Conservation (phyloP, 176 grass and related monocot species). For the Ampelocalamus luodianensis region DNA sequence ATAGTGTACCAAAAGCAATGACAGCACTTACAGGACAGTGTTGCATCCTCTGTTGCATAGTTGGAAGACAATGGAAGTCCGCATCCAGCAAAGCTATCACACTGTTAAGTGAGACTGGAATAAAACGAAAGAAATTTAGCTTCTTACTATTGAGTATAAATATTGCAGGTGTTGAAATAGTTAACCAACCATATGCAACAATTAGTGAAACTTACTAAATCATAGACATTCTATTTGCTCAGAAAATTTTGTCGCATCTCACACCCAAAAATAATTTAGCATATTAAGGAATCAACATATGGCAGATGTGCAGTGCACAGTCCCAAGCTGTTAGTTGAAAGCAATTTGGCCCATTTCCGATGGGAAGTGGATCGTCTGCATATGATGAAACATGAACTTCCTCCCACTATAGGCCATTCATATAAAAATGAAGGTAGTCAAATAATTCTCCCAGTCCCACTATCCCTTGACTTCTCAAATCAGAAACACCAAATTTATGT, state of each 20-base stretch:
- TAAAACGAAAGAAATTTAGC: slow-evolving; percentile 35
- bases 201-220: slow-evolving; percentile 28
- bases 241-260: background rate
- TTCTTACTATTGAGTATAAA: slow-evolving; percentile 26
- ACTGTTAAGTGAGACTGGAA: slow-evolving; percentile 92
- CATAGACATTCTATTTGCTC: slow-evolving; percentile 19
- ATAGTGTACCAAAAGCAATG: slow-evolving; percentile 26
- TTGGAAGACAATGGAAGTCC: slow-evolving; percentile 92
- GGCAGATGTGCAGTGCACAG: slow-evolving; percentile 5
- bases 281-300: slow-evolving; percentile 5
- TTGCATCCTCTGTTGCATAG: slow-evolving; percentile 90
- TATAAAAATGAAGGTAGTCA: background rate
- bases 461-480: slow-evolving; percentile 20
- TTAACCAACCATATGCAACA: slow-evolving; percentile 12
- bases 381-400: background rate
- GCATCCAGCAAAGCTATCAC: slow-evolving; percentile 95
- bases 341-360: slow-evolving; percentile 28
- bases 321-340: slow-evolving; percentile 9
- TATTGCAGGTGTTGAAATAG: slow-evolving; percentile 19
- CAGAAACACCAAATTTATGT: slow-evolving; percentile 2
- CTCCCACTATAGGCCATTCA: background rate
- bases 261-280: slow-evolving; percentile 30
- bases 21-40: slow-evolving; percentile 87
- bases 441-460: slow-evolving; percentile 1
- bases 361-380: background rate